phyloP scores from a whole-genome alignment of 257 asterid genomes.

The Lycium barbarum region DNA sequence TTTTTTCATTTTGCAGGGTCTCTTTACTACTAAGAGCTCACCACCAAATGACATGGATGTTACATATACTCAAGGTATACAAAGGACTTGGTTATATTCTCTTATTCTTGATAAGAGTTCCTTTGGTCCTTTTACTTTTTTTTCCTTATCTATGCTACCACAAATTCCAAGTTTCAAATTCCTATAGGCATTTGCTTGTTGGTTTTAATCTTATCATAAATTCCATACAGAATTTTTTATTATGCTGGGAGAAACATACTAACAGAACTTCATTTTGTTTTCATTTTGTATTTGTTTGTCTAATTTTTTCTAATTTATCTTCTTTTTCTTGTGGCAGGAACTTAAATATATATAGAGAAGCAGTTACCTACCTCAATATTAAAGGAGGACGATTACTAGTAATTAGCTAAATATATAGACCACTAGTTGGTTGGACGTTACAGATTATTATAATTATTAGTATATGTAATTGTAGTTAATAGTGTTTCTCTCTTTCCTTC shows the following conservation, averaged over 20 bases:
- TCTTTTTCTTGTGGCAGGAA: constrained; percentile 30
- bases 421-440: constrained; percentile 23
- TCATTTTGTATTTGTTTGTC: background rate
- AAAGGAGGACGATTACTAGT: constrained; percentile 33
- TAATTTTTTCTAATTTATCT: background rate
- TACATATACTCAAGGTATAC: constrained; percentile 46
- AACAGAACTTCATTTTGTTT: background rate
- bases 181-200: background rate
- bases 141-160: background rate
- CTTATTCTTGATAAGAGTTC: background rate
- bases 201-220: background rate
- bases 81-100: background rate
- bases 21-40: constrained; percentile 62
- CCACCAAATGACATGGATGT: constrained; percentile 33
- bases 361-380: constrained; percentile 20
- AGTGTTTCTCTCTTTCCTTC: background rate
- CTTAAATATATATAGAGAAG: constrained; percentile 29
- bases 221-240: background rate
- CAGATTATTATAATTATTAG: constrained; percentile 19
- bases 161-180: background rate
- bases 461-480: constrained; percentile 30
- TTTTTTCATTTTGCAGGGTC: constrained; percentile 55
- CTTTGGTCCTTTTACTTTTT: background rate
- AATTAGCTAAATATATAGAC: constrained; percentile 29
- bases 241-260: too few relatives aligned